phyloP scores from a whole-genome alignment of 2,329 filamentous ascomycete species.

The Clarireedia paspali region DNA sequence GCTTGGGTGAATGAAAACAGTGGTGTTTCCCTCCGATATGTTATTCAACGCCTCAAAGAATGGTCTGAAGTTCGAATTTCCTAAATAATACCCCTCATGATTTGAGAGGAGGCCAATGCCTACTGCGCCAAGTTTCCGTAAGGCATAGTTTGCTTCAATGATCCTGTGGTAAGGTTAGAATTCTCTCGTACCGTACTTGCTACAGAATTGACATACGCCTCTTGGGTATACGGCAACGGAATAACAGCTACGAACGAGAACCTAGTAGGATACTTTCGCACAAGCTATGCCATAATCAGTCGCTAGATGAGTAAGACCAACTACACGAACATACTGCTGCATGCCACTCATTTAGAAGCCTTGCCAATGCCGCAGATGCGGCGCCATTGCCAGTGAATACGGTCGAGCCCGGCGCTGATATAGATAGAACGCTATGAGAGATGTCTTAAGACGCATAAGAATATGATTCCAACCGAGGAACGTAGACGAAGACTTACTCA shows the following conservation, averaged over 20 bases:
- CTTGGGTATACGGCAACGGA: background rate
- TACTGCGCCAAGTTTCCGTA: background rate
- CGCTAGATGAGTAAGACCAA: background rate
- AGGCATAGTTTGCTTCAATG: background rate
- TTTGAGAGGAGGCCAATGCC: background rate
- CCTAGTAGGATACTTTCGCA: background rate
- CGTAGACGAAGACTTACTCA: background rate
- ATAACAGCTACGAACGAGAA: conserved; percentile 1
- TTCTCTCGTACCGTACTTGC: too few relatives aligned
- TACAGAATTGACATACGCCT: background rate
- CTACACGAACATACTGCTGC: background rate
- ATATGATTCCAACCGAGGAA: background rate
- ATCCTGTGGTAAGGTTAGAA: background rate
- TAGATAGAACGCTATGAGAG: background rate
- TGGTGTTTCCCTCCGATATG: background rate
- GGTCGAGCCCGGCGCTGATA: background rate
- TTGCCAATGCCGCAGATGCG: background rate
- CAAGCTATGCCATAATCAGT: background rate
- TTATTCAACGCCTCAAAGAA: background rate
- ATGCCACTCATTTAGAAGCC: background rate
- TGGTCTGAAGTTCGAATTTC: background rate
- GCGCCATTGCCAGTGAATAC: background rate
- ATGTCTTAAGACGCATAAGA: background rate
- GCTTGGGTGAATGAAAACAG: background rate
- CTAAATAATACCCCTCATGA: background rate